Evolutionary conservation across 176 grass and related monocot species (phyloP), one percentile per base, ranked within the genome.

Genomic region (Oryza meyeriana): DNA sequence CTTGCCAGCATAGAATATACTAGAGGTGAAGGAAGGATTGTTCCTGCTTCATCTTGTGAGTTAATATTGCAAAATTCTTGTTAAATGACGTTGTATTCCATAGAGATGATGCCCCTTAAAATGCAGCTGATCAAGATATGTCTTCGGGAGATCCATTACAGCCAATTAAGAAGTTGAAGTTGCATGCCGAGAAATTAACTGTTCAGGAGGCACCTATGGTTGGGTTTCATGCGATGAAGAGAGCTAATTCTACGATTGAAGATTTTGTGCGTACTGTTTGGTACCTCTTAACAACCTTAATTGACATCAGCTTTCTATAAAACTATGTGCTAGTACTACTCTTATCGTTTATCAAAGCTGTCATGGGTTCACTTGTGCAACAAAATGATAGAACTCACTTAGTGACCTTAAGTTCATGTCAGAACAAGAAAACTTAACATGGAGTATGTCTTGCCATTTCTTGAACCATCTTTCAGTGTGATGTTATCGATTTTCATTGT

Each of bases 211-310:
- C 42, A n/a, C 84, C 92, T 30, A 62, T 88, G 78, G 71, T 98
- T 86, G 83, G 87, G 61, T 91, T 95, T 52, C 88, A 98, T 85
- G 83, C 90, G 41, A 91, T 93, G 86, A 42, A 71, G 67, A 88
- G 87, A 77, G 88, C 90, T 61, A 98, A 90, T 44, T 98, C 90
- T 64, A 98, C 92, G 11, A 89, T 98, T 58, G 95, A 95, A 79
- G 88, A 98, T 88, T 98, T 98, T 86, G 92, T 95, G 77, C 64
- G 90, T 71, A 81, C 24, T 58, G 7, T 83, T 86, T 71, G 26
- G 24, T 72, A 33, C 8, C 35, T 57, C 38, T 1, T 5, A 38
- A 48, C 12, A 64, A 64, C 24, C 7, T 40, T 79, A 66, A 57
- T 38, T 44, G 45, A 8, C 44, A 38, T 35, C 18, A 73, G 27